Conservation (phyloP, 495 filamentous ascomycete species). For the Bombardia bombarda region DNA sequence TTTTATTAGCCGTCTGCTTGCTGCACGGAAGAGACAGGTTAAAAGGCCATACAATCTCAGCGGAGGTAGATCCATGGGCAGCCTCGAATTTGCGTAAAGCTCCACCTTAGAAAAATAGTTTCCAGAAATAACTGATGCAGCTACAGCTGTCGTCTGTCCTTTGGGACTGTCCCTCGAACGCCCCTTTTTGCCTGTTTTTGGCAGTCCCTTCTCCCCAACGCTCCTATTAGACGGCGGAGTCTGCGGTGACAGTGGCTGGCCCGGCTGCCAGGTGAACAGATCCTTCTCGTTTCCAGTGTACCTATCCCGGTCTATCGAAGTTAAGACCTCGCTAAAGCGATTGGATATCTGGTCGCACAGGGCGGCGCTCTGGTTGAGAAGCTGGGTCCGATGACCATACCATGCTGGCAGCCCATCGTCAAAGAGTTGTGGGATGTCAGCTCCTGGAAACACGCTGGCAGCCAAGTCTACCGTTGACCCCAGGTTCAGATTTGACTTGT, state of each 20-base stretch:
- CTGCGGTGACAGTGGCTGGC: constrained; percentile 13
- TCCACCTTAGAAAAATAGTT: constrained; percentile 72
- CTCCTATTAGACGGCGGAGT: constrained; percentile 1
- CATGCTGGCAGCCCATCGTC: constrained; percentile 29
- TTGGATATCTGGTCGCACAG: constrained; percentile 49
- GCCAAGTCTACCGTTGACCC: constrained; percentile 29
- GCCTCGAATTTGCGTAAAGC: constrained; percentile 66
- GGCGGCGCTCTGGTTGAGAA: constrained; percentile 37
- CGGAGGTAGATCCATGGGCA: constrained; percentile 57
- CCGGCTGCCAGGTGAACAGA: constrained; percentile 38
- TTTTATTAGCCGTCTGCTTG: constrained; percentile 1
- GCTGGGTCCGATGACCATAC: constrained; percentile 29
- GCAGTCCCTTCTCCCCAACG: constrained; percentile 12
- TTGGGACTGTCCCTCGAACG: constrained; percentile 17
- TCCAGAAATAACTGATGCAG: constrained; percentile 31
- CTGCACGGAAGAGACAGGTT: not conserved
- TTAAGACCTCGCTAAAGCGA: constrained; percentile 56
- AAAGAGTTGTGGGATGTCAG: constrained; percentile 21
- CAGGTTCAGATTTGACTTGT: constrained; percentile 31
- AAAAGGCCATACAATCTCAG: constrained; percentile 50
- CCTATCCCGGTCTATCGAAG: constrained; percentile 58
- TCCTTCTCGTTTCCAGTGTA: constrained; percentile 57
- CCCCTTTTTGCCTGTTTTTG: constrained; percentile 22
- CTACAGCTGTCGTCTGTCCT: constrained; percentile 28
- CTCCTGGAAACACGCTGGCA: constrained; percentile 21